phyloP scores from a whole-genome alignment of 2,329 filamentous ascomycete species.

The Fonsecaea erecta region DNA sequence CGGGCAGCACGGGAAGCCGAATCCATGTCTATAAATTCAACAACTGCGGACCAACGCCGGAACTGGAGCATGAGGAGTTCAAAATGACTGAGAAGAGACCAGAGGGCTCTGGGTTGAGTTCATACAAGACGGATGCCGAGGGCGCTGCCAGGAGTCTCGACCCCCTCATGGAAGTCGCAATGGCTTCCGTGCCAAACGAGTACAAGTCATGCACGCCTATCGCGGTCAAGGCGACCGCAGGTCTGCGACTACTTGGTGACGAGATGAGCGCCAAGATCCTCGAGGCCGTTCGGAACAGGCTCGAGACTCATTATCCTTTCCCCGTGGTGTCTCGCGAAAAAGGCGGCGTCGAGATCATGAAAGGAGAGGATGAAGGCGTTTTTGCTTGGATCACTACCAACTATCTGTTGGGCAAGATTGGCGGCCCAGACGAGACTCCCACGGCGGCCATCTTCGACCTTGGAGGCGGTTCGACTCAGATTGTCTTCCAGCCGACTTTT shows the following conservation, averaged over 20 bases:
- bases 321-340: slow-evolving; percentile 85
- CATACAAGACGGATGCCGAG: slow-evolving; percentile 83
- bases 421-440: slow-evolving; percentile 82
- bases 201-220: slow-evolving; percentile 91
- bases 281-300: slow-evolving; percentile 76
- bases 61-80: slow-evolving; percentile 90
- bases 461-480: slow-evolving; percentile 95
- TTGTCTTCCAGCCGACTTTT: slow-evolving; percentile 97
- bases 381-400: slow-evolving; percentile 99
- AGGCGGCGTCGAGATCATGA: slow-evolving; percentile 94
- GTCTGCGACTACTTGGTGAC: slow-evolving; percentile 81
- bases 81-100: slow-evolving; percentile 87
- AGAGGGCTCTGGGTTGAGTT: slow-evolving; percentile 79
- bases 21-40: slow-evolving; percentile 99
- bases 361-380: slow-evolving; percentile 93
- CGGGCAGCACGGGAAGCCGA: slow-evolving; percentile 93
- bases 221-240: slow-evolving; percentile 97
- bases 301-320: slow-evolving; percentile 92
- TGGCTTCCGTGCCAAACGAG: slow-evolving; percentile 82
- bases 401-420: slow-evolving; percentile 97
- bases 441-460: slow-evolving; percentile 96
- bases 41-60: slow-evolving; percentile 94
- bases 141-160: slow-evolving; percentile 90
- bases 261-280: slow-evolving; percentile 84
- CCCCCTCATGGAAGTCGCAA: slow-evolving; percentile 80